Evolutionary conservation across 148 eudicot species (phyloP), one percentile per base, ranked within the genome.

Genomic region (Heliamphora exappendiculata): DNA sequence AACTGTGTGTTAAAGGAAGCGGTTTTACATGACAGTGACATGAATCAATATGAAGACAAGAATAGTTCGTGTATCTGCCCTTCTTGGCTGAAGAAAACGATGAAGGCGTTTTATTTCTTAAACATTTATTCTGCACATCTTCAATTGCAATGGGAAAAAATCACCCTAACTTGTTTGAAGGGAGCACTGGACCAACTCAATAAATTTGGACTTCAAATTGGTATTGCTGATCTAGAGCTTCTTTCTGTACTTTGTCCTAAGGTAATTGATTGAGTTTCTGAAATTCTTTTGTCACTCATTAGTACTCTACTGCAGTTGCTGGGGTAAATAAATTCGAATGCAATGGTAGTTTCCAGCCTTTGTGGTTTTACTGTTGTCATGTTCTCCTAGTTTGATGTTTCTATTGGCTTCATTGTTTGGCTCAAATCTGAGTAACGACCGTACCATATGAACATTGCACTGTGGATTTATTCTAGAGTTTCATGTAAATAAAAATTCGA

Each of bases 181-280:
- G 82, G 72, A 83, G 83, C 81, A 33, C 86, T 94, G 67, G 81
- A 84, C 47, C 86, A 87, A 73, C 91, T 94, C 44, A 34, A 72
- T 51, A 82, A 81, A 79, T 82, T 80, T 79, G 92, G 95, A 36
- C 72, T 86, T 79, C 67, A 82, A 73, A 75, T 75, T 70, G 83
- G 83, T 78, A 77, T 86, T 74, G 83, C 85, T 34, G 95, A 89
- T 67, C 72, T 94, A 72, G 89, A 84, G 84, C 84, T 79, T 64
- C 90, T 94, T 66, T 81, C 95, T 51, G 67, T 84, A 72, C 82
- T 91, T 79, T 91, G 87, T 82, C 98, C 98, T 29, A 80, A 89
- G 98, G 97, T 91, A 75, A 53, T 72, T 73, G 71, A 19, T 74
- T 58, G 53, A 41, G 58, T 24, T 57, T 33, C 16, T 14, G 0